These are phyloP conservation scores for Gaeumannomyces sp. DNA, from an alignment of 2,329 filamentous ascomycete genomes.

Conservation along the genomic window DNA sequence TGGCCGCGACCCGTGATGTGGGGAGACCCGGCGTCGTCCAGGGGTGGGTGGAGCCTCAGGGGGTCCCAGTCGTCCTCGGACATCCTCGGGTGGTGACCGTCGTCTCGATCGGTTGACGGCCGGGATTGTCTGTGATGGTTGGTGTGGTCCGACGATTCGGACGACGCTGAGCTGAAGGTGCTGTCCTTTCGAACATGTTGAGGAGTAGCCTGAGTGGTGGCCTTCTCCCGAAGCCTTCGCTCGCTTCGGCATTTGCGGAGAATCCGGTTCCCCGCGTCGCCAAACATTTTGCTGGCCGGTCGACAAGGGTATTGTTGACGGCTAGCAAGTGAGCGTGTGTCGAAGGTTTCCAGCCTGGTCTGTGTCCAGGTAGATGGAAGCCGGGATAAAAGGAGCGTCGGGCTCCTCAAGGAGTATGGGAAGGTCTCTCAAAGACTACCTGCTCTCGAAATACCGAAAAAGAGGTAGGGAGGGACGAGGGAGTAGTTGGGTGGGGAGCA, in stretches of 20 bases:
- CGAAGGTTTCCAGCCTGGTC: not conserved
- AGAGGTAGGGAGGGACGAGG: not conserved
- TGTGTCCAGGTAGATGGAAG: not conserved
- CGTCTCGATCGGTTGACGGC: not conserved
- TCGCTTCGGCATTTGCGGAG: conserved; percentile 11
- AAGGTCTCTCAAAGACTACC: not conserved
- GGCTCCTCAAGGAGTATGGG: not conserved
- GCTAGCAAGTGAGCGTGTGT: too few species aligned
- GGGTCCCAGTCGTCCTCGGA: conserved; percentile 23
- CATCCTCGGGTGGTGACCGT: not conserved
- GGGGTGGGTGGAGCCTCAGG: conserved; percentile 27
- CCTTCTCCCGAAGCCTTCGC: conserved; percentile 6
- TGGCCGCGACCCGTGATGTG: conserved; percentile 2
- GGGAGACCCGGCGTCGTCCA: conserved; percentile 13
- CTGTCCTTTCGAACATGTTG: conserved; percentile 7
- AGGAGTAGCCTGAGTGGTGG: not conserved
- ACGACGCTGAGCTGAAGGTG: conserved; percentile 2
- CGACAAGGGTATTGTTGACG: not conserved
- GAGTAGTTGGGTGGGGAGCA: not conserved
- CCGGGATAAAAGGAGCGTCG: not conserved
- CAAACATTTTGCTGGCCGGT: not conserved
- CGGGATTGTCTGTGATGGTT: not conserved
- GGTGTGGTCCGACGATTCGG: conserved; percentile 1
- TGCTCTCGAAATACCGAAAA: not conserved
- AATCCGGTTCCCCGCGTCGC: conserved; percentile 2